Base-by-base conservation (phyloP, 2,329 filamentous ascomycete genomes). In the Colletotrichum eremochloae region DNA sequence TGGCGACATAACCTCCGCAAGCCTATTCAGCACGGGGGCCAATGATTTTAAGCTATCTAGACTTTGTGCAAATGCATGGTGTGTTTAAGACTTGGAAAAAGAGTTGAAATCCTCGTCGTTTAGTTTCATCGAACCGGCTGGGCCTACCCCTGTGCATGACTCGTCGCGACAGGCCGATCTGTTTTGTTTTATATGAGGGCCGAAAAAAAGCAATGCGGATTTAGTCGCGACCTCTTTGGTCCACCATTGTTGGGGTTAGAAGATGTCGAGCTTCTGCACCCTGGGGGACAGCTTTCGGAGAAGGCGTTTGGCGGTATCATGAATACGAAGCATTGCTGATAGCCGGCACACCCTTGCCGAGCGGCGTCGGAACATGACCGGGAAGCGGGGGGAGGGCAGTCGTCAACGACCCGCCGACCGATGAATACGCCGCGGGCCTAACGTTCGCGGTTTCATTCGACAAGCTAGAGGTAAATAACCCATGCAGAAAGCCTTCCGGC, bases 241-340 rank as follows among this genome's bases (percentile, higher is more conserved):
- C 33, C 5, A 56, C 20, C 20, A 14, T 38, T 38, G 53, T 56
- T n/a, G 9, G 5, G 20, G 8, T 5, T n/a, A 48, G 44, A 48
- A n/a, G n/a, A 40, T 5, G 11, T 40, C 20, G 5, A 40, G 36
- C 9, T 24, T n/a, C 79, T 24, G 12, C 20, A 8, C 29, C 14
- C 24, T 15, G 5, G 1, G 24, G 12, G 24, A 14, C 4, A 50
- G 11, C 9, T 5, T 9, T 50, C 48, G 12, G 2, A 15, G 2
- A 29, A 29, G n/a, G 14, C 4, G n/a, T 7, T 50, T 7, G n/a
- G n/a, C n/a, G 12, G n/a, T 6, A 14, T 24, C 46, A 24, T 11
- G 46, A 5, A 12, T 5, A 24, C 5, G 1, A 24, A 48, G 20
- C 20, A n/a, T 12, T 24, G 2, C 7, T 1, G 5, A 24, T 2